These are phyloP conservation scores for Neurospora sp. DNA, from an alignment of 495 filamentous ascomycete species.

Conservation along the genomic window DNA sequence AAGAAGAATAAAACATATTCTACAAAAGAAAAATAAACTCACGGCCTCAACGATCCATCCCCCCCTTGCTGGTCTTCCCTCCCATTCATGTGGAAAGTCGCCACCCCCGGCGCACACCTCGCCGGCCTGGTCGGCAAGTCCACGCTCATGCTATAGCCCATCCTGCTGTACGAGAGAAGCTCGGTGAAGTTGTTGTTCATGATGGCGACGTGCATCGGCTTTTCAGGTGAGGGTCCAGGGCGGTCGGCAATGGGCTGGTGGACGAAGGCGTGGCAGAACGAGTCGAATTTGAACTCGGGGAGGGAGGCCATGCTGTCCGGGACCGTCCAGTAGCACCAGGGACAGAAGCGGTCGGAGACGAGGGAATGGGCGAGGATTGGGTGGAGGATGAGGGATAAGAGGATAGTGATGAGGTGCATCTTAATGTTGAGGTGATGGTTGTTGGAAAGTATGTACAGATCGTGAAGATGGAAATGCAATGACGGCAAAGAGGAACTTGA, in stretches of 20 bases:
- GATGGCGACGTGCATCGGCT: not conserved
- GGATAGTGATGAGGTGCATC: not conserved
- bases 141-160: not conserved
- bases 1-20: no score
- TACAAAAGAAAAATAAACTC: not conserved
- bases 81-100: not conserved
- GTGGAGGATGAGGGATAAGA: not conserved
- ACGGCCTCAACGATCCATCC: not conserved
- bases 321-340: not conserved
- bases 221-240: not conserved
- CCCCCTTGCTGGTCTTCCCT: not conserved
- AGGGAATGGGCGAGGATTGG: no score
- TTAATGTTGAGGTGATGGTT: no score
- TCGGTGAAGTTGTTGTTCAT: not conserved
- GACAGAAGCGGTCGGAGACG: not conserved
- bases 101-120: not conserved
- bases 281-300: not conserved
- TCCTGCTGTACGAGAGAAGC: not conserved
- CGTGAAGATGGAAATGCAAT: not conserved
- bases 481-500: not conserved
- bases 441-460: not conserved
- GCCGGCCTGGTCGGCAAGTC: not conserved
- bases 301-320: not conserved
- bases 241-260: not conserved
- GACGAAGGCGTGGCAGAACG: not conserved